Conservation (phyloP, 768 basidiomycete species). For the Auricularia sp. region DNA sequence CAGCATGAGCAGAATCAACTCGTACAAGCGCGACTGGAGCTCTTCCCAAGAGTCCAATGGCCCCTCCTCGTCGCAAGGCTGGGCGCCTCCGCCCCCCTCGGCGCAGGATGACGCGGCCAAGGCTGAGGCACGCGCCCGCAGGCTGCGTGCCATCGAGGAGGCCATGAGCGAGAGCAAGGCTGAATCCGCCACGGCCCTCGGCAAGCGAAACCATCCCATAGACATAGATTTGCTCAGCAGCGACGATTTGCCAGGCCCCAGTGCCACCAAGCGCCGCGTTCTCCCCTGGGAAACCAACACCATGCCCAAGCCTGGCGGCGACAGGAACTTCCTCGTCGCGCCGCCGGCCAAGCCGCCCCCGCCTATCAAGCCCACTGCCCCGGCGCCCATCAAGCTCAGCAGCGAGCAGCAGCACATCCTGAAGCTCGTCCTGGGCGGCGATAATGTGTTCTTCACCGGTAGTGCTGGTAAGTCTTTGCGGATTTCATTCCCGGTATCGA, state of each 20-base stretch:
- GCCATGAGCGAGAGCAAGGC: neutral
- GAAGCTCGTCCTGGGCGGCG: conserved; percentile 57
- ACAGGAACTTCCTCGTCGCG: neutral
- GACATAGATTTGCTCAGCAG: neutral
- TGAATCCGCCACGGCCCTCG: neutral
- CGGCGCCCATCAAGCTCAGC: conserved; percentile 37
- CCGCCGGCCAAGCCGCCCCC: neutral
- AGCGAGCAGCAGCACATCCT: conserved; percentile 80
- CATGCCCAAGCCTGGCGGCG: neutral
- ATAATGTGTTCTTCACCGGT: conserved; percentile 91
- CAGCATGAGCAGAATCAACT: neutral
- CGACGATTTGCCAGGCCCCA: neutral
- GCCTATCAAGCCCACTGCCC: neutral
- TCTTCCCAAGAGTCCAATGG: neutral
- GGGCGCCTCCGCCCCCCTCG: neutral
- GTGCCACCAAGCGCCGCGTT: neutral
- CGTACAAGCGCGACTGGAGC: conserved; percentile 2
- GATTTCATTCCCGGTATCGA: neutral
- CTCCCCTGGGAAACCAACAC: neutral
- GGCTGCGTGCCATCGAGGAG: neutral
- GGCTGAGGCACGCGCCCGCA: neutral
- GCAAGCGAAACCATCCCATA: neutral
- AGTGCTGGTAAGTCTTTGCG: conserved; percentile 68
- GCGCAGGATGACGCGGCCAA: neutral
- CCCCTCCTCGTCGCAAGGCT: neutral